A percentile compares a stretch with the other conserved stretches of the same genome.
These are phyloP conservation scores for Mycogone perniciosa DNA, from an alignment of 2,329 filamentous ascomycete genomes.

Conservation along the genomic window DNA sequence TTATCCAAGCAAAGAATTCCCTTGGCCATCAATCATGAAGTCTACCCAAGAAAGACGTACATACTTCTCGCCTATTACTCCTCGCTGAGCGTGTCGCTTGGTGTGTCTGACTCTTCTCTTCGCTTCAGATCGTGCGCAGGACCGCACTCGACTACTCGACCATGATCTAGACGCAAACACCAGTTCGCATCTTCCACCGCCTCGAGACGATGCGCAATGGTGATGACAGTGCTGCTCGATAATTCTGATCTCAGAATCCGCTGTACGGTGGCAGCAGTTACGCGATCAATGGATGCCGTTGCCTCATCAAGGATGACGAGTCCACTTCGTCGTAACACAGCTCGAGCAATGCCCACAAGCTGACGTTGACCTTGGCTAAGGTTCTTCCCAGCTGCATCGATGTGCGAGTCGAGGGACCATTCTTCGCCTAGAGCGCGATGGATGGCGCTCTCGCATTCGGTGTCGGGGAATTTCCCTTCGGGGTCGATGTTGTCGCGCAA, in stretches of 20 bases:
- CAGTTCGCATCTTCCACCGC: slow-evolving; percentile 55
- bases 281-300: slow-evolving; percentile 56
- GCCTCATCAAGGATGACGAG: slow-evolving; percentile 60
- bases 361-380: slow-evolving; percentile 58
- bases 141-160: slow-evolving; percentile 44
- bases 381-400: slow-evolving; percentile 56
- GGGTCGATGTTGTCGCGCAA: slow-evolving; percentile 64
- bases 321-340: slow-evolving; percentile 53
- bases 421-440: slow-evolving; percentile 50
- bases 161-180: slow-evolving; percentile 47
- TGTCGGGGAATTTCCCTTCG: slow-evolving; percentile 49
- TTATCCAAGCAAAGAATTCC: too few species aligned
- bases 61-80: too few species aligned
- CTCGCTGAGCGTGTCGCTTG: too few species aligned
- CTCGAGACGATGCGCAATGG: slow-evolving; percentile 59
- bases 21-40: too few species aligned
- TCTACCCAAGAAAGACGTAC: too few species aligned
- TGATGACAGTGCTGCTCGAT: slow-evolving; percentile 52
- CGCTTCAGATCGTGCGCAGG: slow-evolving; percentile 24
- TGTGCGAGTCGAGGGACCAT: slow-evolving; percentile 43
- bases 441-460: slow-evolving; percentile 46
- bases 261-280: slow-evolving; percentile 53
- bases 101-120: neutral
- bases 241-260: slow-evolving; percentile 51
- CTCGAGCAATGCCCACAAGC: slow-evolving; percentile 53